Percentiles rank a stretch among this genome's conserved stretches.
These are phyloP conservation scores for Kockiozyma suomiensis DNA, from an alignment of 805 yeast species.

Conservation along the genomic window DNA sequence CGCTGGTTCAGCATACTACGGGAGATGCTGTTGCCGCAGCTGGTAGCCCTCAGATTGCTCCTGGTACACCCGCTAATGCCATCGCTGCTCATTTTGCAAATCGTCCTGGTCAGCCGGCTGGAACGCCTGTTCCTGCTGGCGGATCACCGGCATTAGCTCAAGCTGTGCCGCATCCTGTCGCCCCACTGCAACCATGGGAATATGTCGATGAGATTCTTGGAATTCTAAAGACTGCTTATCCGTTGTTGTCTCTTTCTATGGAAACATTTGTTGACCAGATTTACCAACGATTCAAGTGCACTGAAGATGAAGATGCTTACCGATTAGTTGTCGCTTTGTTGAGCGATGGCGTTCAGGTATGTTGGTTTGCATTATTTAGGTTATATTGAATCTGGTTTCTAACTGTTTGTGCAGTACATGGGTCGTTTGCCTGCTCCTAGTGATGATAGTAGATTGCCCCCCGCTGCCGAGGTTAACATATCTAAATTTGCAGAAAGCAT, in stretches of 20 bases:
- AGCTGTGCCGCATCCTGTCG: conserved; percentile 28
- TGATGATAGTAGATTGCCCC: conserved; percentile 84
- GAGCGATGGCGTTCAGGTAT: conserved; percentile 84
- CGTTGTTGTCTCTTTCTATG: conserved; percentile 84
- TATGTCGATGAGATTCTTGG: conserved; percentile 92
- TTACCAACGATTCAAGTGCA: conserved; percentile 87
- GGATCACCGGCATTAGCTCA: conserved; percentile 19
- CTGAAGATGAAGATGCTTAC: conserved; percentile 95
- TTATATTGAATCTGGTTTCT: not conserved
- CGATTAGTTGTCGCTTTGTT: conserved; percentile 87
- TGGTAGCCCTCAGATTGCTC: conserved; percentile 12
- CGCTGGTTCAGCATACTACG: conserved; percentile 15
- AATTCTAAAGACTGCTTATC: conserved; percentile 93
- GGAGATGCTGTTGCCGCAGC: conserved; percentile 12
- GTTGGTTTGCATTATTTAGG: too few species aligned
- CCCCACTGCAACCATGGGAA: conserved; percentile 76
- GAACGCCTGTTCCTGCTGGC: conserved; percentile 1
- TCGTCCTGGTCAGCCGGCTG: conserved; percentile 17
- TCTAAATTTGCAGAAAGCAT: conserved; percentile 90
- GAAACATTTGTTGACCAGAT: conserved; percentile 97
- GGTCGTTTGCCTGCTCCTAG: conserved; percentile 84
- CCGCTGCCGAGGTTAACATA: conserved; percentile 86
- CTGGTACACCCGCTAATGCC: conserved; percentile 7
- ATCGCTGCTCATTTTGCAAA: conserved; percentile 16
- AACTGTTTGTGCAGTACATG: conserved; percentile 50